Evolutionary conservation across 1,139 yeast species (phyloP).

Genomic region (Blastobotrys indianensis): DNA sequence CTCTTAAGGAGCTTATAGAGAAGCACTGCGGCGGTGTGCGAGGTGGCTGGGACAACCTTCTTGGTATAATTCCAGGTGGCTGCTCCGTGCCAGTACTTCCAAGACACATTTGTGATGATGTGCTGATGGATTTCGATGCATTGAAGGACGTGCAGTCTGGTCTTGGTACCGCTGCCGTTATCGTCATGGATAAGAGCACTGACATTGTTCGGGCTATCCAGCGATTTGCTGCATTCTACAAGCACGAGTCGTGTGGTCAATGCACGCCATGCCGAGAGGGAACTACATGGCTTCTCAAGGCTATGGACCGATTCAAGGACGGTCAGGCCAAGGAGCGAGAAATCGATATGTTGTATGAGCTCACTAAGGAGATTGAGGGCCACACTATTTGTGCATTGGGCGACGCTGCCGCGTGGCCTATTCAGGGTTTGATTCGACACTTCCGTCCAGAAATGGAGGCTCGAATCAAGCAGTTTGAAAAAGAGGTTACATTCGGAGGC

Average conservation of each 20-base stretch:
- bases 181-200: slow-evolving; percentile 80
- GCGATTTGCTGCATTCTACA: slow-evolving; percentile 73
- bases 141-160: slow-evolving; percentile 80
- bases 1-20: slow-evolving; percentile 71
- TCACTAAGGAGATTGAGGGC: slow-evolving; percentile 80
- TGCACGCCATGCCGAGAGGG: slow-evolving; percentile 96
- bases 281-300: slow-evolving; percentile 74
- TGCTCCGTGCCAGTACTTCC: slow-evolving; percentile 79
- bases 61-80: slow-evolving; percentile 86
- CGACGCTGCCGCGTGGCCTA: slow-evolving; percentile 92
- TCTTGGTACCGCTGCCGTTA: slow-evolving; percentile 87
- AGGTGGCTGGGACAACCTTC: slow-evolving; percentile 88
- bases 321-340: slow-evolving; percentile 79
- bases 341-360: slow-evolving; percentile 75
- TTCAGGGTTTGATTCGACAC: slow-evolving; percentile 77
- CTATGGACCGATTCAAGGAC: slow-evolving; percentile 72
- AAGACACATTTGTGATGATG: slow-evolving; percentile 57
- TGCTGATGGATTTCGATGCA: slow-evolving; percentile 81
- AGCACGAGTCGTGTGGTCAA: slow-evolving; percentile 90
- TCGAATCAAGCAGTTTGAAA: slow-evolving; percentile 51
- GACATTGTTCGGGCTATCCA: slow-evolving; percentile 81
- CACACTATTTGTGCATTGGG: slow-evolving; percentile 90
- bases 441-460: slow-evolving; percentile 78
- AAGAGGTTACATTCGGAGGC: slow-evolving; percentile 55
- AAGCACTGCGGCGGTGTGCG: slow-evolving; percentile 85